Evolutionary conservation across 441 rosid species (phyloP), one percentile per base, ranked within the genome.

Genomic region (Populus hybrid): DNA sequence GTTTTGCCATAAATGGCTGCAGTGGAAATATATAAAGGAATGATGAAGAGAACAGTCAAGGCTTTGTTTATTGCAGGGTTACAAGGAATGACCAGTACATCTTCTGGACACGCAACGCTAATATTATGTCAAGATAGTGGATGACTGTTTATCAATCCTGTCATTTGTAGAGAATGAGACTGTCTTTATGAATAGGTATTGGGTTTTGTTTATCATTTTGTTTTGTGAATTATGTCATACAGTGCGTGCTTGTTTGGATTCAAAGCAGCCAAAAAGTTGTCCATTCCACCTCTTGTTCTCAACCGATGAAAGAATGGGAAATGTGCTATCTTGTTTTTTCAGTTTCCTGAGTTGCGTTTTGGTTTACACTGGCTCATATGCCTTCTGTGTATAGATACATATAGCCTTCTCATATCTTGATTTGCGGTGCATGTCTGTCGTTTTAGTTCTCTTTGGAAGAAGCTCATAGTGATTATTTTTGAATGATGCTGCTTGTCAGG

Each of bases 221-320:
- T 70, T 71, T 75, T 70, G 76, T 6, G 40, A 59, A 77, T 36
- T 76, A 67, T 67, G 61, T 16, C 46, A 16, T 67, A 4, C 73
- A 73, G 80, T 72, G 84, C 80, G 73, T 74, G 80, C 76, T 76
- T 61, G 74, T 65, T 82, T 6, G 69, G 80, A 65, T 46, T 28
- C 42, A 36, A 73, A 54, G 64, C 66, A 76, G 73, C 69, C 14
- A 16, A 34, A 66, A 42, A 36, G 81, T 79, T 38, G 73, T 77
- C 66, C 14, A 23, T 36, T 77, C 75, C 72, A 30, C 71, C 65
- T 34, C 42, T 40, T 9, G 28, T 70, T 69, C 70, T 61, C 6
- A 20, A 66, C 70, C 3, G 54, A 69, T 69, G 59, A 42, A 69
- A 76, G 68, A 66, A 73, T 36, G 70, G 63, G 74, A 54, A 69